A percentile compares a stretch with the other conserved stretches of the same genome.
Conservation (phyloP, 2,329 filamentous ascomycete species). For the Trichoderma cornu-damae region DNA sequence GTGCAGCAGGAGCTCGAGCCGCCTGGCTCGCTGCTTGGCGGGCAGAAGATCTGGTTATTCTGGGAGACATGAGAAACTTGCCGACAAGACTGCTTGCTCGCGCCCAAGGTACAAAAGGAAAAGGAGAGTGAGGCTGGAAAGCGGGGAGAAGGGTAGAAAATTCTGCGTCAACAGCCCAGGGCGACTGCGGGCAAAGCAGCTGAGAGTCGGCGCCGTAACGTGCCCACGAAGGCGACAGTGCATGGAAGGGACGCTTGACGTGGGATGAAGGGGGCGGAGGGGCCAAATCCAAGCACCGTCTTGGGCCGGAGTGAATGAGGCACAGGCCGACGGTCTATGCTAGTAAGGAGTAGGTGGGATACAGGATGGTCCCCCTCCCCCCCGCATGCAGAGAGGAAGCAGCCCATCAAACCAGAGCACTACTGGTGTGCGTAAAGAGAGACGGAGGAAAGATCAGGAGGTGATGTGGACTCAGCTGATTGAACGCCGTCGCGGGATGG, state of each 20-base stretch:
- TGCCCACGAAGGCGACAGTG: not conserved
- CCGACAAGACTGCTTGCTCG: conserved; percentile 3
- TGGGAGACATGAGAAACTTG: conserved; percentile 78
- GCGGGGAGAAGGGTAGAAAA: conserved; percentile 20
- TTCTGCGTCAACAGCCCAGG: not conserved
- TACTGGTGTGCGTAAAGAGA: not conserved
- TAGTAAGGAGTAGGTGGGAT: not conserved
- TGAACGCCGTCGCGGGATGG: not conserved
- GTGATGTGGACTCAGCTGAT: not conserved
- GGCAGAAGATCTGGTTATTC: conserved; percentile 92
- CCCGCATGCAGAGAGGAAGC: conserved; percentile 9
- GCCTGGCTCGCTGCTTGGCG: conserved; percentile 71
- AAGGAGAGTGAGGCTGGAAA: conserved; percentile 20
- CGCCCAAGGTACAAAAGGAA: conserved; percentile 26
- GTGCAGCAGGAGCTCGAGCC: conserved; percentile 41
- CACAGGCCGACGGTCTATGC: conserved; percentile 1
- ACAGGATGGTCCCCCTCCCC: not conserved
- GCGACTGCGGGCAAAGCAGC: not conserved
- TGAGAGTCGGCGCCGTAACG: not conserved
- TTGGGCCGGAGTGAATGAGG: not conserved
- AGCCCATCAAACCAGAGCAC: conserved; percentile 3
- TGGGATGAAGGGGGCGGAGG: not conserved
- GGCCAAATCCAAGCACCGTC: not conserved
- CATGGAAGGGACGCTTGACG: not conserved
- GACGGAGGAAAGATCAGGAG: conserved; percentile 19